phyloP scores from a whole-genome alignment of 129 eudicot species.

The Escallonia herrerae region DNA sequence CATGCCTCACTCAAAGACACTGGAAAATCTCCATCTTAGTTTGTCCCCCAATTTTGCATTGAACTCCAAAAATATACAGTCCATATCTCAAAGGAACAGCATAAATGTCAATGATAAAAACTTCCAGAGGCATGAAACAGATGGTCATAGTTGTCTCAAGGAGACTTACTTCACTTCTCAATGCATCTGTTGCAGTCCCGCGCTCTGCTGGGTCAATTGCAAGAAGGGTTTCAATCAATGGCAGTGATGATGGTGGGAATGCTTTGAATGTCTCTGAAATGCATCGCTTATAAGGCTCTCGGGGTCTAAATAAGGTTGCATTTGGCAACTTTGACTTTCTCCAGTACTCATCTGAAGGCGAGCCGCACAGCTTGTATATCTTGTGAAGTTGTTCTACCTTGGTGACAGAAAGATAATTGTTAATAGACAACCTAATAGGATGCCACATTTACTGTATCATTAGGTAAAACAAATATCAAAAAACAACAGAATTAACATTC shows the following conservation, averaged over 20 bases:
- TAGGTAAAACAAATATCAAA: too few species aligned
- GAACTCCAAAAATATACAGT: too few species aligned
- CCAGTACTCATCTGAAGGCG: constrained; percentile 88
- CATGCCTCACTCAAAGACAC: too few species aligned
- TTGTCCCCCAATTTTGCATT: too few species aligned
- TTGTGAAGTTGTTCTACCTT: constrained; percentile 88
- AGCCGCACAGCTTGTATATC: constrained; percentile 82
- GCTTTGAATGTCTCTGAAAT: constrained; percentile 55
- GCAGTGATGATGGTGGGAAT: constrained; percentile 65
- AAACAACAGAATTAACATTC: too few species aligned
- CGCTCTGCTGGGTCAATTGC: constrained; percentile 80
- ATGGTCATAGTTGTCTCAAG: neutral
- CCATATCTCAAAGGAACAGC: too few species aligned
- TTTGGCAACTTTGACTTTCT: constrained; percentile 76
- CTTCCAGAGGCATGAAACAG: constrained; percentile 3
- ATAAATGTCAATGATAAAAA: too few species aligned
- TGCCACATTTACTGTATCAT: too few species aligned
- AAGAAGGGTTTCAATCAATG: constrained; percentile 72
- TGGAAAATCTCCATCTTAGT: too few species aligned
- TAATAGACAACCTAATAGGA: neutral
- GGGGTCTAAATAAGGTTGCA: constrained; percentile 72
- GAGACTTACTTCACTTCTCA: constrained; percentile 55
- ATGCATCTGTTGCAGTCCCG: constrained; percentile 70
- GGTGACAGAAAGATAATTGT: constrained; percentile 2
- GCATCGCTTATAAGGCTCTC: constrained; percentile 65